These are phyloP conservation scores for Cladosporium phlei DNA, from an alignment of 2,329 filamentous ascomycete genomes.

Conservation along the genomic window DNA sequence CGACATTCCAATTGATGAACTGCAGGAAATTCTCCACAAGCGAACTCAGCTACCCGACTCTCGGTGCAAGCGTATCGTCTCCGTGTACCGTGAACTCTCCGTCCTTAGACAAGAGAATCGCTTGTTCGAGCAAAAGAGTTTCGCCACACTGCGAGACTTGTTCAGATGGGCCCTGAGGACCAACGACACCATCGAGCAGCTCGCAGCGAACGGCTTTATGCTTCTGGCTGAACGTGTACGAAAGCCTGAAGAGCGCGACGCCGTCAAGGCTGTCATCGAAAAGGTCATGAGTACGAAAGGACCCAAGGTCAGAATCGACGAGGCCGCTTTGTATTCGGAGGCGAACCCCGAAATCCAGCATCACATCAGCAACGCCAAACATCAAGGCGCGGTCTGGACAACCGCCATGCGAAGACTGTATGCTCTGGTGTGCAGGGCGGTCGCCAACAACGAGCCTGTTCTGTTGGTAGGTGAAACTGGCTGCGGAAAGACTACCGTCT, in stretches of 20 bases:
- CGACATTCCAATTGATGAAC: slow-evolving; percentile 91
- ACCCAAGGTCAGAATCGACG: slow-evolving; percentile 66
- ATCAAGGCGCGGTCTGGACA: slow-evolving; percentile 81
- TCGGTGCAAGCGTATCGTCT: slow-evolving; percentile 85
- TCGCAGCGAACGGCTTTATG: slow-evolving; percentile 94
- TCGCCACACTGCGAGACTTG: slow-evolving; percentile 90
- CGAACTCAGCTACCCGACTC: slow-evolving; percentile 85
- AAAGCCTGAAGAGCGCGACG: slow-evolving; percentile 77
- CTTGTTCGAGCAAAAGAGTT: slow-evolving; percentile 95
- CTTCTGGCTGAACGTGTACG: slow-evolving; percentile 89
- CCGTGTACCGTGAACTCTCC: slow-evolving; percentile 89
- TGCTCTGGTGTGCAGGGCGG: slow-evolving; percentile 77
- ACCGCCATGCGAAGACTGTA: slow-evolving; percentile 89
- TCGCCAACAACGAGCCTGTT: slow-evolving; percentile 88
- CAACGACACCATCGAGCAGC: slow-evolving; percentile 78
- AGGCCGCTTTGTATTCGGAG: slow-evolving; percentile 64
- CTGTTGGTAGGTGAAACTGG: slow-evolving; percentile 94
- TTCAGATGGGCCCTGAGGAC: slow-evolving; percentile 90
- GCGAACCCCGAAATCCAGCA: slow-evolving; percentile 34
- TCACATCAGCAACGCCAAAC: slow-evolving; percentile 39
- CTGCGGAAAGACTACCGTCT: slow-evolving; percentile 95
- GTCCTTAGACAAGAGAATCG: slow-evolving; percentile 82
- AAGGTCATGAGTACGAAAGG: slow-evolving; percentile 65
- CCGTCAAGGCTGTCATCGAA: slow-evolving; percentile 85
- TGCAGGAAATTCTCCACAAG: slow-evolving; percentile 85